phyloP scores from a whole-genome alignment of 1,284 basidiomycete genomes.

The Malassezia japonica region DNA sequence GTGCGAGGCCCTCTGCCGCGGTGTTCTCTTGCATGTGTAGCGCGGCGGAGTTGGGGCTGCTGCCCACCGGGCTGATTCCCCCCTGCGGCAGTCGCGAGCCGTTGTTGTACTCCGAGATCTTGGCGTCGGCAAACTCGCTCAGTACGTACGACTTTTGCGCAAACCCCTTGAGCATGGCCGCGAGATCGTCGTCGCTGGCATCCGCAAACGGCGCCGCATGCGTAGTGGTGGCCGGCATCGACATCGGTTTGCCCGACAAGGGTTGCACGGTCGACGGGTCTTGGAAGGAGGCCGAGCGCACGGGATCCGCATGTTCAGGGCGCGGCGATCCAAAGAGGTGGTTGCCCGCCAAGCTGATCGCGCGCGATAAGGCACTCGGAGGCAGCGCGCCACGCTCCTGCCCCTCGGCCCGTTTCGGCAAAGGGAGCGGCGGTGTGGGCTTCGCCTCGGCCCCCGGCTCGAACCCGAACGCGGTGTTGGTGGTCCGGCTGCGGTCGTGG shows the following conservation, averaged over 20 bases:
- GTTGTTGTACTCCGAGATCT: conserved; percentile 59
- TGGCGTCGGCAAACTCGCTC: conserved; percentile 82
- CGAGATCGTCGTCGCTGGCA: conserved; percentile 60
- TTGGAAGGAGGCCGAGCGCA: too few relatives aligned
- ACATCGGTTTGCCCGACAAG: neutral
- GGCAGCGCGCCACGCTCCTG: neutral
- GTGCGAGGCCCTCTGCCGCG: conserved; percentile 66
- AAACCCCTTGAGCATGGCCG: conserved; percentile 68
- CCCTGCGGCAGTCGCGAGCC: neutral
- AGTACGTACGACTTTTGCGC: conserved; percentile 92
- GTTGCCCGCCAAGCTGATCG: conserved; percentile 76
- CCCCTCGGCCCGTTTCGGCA: neutral
- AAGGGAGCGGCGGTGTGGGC: neutral
- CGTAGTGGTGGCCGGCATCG: conserved; percentile 34
- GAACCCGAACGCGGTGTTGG: conserved; percentile 2
- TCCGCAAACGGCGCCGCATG: neutral
- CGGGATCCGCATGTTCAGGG: too few relatives aligned
- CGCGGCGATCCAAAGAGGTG: conserved; percentile 64
- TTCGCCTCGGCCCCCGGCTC: neutral
- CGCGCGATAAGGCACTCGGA: conserved; percentile 57
- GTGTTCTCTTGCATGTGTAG: conserved; percentile 40
- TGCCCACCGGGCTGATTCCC: conserved; percentile 5
- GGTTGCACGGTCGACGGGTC: neutral
- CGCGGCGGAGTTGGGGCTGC: conserved; percentile 14
- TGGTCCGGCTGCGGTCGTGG: neutral